These are phyloP conservation scores for Botrytis fabae DNA, from an alignment of 2,329 filamentous ascomycete species.

Conservation along the genomic window DNA sequence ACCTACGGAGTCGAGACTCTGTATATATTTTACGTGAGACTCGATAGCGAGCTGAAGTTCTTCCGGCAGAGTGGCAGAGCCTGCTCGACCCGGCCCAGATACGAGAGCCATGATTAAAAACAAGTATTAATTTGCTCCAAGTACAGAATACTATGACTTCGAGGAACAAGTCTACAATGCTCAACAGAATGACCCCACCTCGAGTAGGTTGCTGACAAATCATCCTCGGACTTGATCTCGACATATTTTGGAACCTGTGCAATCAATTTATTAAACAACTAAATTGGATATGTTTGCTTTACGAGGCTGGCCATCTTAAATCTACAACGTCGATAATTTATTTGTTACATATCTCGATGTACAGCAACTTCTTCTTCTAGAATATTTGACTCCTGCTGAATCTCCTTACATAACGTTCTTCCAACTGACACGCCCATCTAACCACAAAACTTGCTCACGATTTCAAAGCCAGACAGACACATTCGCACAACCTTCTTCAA, in stretches of 20 bases:
- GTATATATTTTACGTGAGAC: conserved; percentile 86
- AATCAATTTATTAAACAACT: not conserved
- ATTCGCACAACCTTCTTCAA: not conserved
- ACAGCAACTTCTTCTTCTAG: not conserved
- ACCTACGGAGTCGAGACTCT: conserved; percentile 81
- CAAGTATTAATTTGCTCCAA: not conserved
- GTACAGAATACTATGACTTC: not conserved
- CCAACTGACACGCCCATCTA: not conserved
- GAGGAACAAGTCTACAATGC: not conserved
- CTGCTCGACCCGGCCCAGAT: conserved; percentile 39
- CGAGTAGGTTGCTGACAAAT: not conserved
- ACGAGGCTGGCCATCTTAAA: not conserved
- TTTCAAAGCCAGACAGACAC: not conserved
- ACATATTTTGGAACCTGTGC: not conserved
- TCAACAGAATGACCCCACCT: not conserved
- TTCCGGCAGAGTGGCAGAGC: conserved; percentile 32
- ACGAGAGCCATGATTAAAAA: conserved; percentile 38
- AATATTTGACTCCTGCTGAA: not conserved
- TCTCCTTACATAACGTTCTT: not conserved
- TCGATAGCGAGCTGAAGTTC: conserved; percentile 41
- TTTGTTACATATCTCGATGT: not conserved
- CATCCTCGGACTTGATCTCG: not conserved
- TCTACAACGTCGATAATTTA: not conserved
- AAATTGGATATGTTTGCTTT: not conserved
- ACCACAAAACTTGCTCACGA: not conserved